Evolutionary conservation across 1,139 yeast genomes (phyloP).

Genomic region (Diutina neorugosa): DNA sequence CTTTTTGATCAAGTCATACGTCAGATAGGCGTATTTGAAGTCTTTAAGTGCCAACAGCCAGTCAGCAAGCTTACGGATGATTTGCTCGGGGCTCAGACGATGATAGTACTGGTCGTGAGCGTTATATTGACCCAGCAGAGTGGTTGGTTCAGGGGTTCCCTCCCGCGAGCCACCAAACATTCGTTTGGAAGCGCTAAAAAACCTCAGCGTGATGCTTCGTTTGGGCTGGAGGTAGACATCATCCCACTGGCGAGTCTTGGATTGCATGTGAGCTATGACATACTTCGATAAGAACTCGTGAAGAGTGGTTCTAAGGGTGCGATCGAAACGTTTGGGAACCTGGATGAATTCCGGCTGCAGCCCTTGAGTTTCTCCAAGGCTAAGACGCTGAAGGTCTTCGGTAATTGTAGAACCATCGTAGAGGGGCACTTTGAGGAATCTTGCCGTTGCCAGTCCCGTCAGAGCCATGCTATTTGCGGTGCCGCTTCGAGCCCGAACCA

Average conservation of each 20-base stretch:
- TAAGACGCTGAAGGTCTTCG: slow-evolving; percentile 35
- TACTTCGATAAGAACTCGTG: slow-evolving; percentile 44
- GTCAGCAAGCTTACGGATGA: slow-evolving; percentile 75
- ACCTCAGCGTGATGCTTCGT: slow-evolving; percentile 59
- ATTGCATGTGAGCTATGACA: slow-evolving; percentile 71
- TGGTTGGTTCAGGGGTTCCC: slow-evolving; percentile 4
- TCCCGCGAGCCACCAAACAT: slow-evolving; percentile 24
- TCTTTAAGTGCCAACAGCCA: slow-evolving; percentile 86
- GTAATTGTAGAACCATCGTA: slow-evolving; percentile 39
- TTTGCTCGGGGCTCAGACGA: slow-evolving; percentile 58
- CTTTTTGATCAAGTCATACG: slow-evolving; percentile 72
- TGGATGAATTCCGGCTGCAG: slow-evolving; percentile 7
- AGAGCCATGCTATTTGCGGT: background rate
- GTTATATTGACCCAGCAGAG: slow-evolving; percentile 20
- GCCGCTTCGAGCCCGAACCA: background rate
- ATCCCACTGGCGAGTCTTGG: slow-evolving; percentile 64
- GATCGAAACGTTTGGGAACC: slow-evolving; percentile 26
- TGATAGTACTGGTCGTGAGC: slow-evolving; percentile 41
- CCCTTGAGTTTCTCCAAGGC: slow-evolving; percentile 9
- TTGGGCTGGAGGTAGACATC: slow-evolving; percentile 61
- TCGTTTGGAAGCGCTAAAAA: slow-evolving; percentile 56
- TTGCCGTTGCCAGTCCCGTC: slow-evolving; percentile 5
- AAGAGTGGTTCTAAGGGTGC: slow-evolving; percentile 29
- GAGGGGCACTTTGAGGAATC: slow-evolving; percentile 10
- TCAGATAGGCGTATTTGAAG: slow-evolving; percentile 72